Conservation (phyloP, 2,329 filamentous ascomycete species). For the Diaporthe nobilis region DNA sequence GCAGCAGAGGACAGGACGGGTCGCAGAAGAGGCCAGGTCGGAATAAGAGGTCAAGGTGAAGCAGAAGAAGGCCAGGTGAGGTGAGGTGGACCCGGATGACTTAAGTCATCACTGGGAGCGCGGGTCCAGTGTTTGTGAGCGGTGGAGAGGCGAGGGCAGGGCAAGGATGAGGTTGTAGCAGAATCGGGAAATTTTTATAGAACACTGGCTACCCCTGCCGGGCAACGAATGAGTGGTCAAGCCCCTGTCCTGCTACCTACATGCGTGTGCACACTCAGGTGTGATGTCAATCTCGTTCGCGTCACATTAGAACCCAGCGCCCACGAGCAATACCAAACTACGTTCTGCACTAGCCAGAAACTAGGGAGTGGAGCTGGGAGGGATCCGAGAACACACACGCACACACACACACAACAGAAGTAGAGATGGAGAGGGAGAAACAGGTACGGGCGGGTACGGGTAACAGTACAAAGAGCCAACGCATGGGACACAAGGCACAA, state of each 20-base stretch:
- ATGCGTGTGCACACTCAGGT: constrained; percentile 6
- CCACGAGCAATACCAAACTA: constrained; percentile 18
- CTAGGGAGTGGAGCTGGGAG: constrained; percentile 13
- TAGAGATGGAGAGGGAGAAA: background rate
- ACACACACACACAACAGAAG: background rate
- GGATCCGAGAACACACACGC: background rate
- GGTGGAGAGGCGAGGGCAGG: constrained; percentile 27
- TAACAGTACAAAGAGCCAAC: background rate
- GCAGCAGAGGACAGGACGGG: background rate
- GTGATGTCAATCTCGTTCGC: constrained; percentile 18
- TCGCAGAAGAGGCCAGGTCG: background rate
- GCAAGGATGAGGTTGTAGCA: constrained; percentile 33
- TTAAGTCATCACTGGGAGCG: constrained; percentile 36
- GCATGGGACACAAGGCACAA: constrained; percentile 3
- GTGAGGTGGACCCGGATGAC: constrained; percentile 34
- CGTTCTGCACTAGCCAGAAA: background rate
- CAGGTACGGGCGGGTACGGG: background rate
- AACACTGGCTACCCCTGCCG: constrained; percentile 4
- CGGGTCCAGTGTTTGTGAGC: constrained; percentile 32
- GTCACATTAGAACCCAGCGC: constrained; percentile 27
- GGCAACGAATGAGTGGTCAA: constrained; percentile 22
- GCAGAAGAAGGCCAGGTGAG: constrained; percentile 30
- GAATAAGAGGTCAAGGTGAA: constrained; percentile 26
- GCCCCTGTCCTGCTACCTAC: constrained; percentile 22
- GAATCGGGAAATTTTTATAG: constrained; percentile 29